Percentiles rank a stretch among this genome's conserved stretches.
Conservation (phyloP, 495 filamentous ascomycete genomes). For the Daldinia childiae region DNA sequence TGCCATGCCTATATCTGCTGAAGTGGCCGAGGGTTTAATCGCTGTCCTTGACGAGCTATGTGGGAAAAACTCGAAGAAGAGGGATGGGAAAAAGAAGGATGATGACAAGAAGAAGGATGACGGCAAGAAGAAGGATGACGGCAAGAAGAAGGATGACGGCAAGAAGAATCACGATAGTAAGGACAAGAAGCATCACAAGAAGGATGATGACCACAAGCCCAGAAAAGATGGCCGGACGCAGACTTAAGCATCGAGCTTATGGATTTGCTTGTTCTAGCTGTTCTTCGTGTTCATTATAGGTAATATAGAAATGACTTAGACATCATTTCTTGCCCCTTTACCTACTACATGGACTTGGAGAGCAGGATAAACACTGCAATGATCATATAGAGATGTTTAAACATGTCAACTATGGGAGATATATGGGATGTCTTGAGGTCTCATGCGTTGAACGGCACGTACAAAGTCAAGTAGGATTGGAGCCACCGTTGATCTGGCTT, state of each 20-base stretch:
- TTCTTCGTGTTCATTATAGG: neutral
- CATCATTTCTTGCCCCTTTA: neutral
- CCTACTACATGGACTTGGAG: neutral
- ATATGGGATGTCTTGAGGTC: neutral
- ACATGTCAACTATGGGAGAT: neutral
- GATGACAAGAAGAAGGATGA: neutral
- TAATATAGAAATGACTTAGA: neutral
- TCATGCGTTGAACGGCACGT: neutral
- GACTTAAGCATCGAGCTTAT: neutral
- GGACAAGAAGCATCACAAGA: neutral
- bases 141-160: no score
- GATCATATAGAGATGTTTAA: neutral
- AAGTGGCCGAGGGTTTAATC: neutral
- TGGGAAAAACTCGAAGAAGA: no score
- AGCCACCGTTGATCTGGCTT: conserved; percentile 10
- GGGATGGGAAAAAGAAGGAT: no score
- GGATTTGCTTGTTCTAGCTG: neutral
- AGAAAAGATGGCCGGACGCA: neutral
- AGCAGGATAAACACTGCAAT: neutral
- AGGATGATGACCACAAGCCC: neutral
- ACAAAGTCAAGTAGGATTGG: conserved; percentile 9
- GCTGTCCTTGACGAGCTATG: no score
- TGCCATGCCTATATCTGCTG: neutral
- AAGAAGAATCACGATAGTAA: neutral
- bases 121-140: no score